A percentile compares a stretch with the other conserved stretches of the same genome.
Evolutionary conservation across 2,329 filamentous ascomycete species (phyloP).

Genomic region (Magnaporthiopsis rhizophila): DNA sequence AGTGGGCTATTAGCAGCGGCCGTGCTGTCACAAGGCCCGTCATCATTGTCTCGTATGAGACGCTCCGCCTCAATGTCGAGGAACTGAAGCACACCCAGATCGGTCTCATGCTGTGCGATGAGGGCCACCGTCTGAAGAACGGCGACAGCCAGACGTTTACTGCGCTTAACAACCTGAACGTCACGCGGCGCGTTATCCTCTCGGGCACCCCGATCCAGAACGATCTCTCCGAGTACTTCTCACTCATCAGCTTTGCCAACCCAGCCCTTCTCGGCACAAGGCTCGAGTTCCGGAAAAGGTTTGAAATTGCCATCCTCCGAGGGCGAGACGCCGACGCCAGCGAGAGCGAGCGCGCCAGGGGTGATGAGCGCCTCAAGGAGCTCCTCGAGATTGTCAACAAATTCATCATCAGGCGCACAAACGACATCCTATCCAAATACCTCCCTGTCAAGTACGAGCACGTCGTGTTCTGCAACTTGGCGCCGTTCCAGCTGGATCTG

Average conservation of each 20-base stretch:
- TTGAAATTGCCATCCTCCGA: conserved; percentile 83
- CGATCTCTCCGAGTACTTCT: conserved; percentile 95
- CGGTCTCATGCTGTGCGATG: conserved; percentile 87
- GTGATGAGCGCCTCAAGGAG: conserved; percentile 75
- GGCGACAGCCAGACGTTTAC: conserved; percentile 93
- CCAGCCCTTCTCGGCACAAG: conserved; percentile 84
- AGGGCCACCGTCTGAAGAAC: conserved; percentile 94
- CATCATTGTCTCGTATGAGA: conserved; percentile 97
- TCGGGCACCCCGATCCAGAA: conserved; percentile 98
- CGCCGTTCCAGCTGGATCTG: conserved; percentile 83
- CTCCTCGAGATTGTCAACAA: conserved; percentile 86
- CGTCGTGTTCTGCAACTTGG: conserved; percentile 93
- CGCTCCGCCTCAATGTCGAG: conserved; percentile 80
- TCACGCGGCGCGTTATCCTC: conserved; percentile 84
- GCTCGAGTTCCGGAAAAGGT: conserved; percentile 86
- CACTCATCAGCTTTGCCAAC: conserved; percentile 93
- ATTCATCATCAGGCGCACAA: conserved; percentile 95
- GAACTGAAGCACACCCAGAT: conserved; percentile 86
- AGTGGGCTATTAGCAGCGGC: conserved; percentile 92
- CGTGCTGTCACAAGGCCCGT: conserved; percentile 84
- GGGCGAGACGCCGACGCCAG: conserved; percentile 86
- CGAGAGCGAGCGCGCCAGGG: conserved; percentile 72
- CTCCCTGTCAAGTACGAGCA: conserved; percentile 98
- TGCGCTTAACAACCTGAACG: conserved; percentile 82
- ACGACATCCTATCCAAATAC: conserved; percentile 97